Conservation (phyloP, 164 flowering plant species). For the Stephania japonica region DNA sequence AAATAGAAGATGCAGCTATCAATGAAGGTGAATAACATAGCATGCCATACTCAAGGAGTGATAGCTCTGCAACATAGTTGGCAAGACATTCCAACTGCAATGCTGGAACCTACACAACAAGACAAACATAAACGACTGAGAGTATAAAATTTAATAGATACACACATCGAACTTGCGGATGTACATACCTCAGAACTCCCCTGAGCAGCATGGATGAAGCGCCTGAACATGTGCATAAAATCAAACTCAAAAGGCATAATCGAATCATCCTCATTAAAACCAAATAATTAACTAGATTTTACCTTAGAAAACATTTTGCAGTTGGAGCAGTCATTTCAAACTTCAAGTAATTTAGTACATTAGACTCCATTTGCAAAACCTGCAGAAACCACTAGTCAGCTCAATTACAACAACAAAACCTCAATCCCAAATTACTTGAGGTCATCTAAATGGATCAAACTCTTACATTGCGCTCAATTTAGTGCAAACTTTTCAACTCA, state of each 20-base stretch:
- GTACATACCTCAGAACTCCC: conserved; percentile 52
- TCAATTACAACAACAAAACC: too few species aligned
- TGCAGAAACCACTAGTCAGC: conserved; percentile 17
- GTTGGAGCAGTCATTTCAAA: conserved; percentile 97
- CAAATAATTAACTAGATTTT: background rate
- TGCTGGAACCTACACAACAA: conserved; percentile 39
- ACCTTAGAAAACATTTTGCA: conserved; percentile 85
- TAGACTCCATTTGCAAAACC: conserved; percentile 92
- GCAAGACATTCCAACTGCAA: conserved; percentile 80
- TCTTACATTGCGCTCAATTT: too few species aligned
- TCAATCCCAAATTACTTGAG: too few species aligned
- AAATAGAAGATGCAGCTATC: conserved; percentile 79
- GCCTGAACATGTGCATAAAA: conserved; percentile 32
- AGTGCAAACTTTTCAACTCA: too few species aligned
- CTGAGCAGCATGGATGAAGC: conserved; percentile 88
- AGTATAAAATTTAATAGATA: background rate
- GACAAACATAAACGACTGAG: background rate
- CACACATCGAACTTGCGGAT: background rate
- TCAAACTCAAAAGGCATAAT: background rate
- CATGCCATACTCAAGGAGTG: conserved; percentile 82
- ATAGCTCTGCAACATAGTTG: conserved; percentile 81
- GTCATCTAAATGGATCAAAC: too few species aligned
- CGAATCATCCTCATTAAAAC: background rate
- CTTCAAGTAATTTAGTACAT: conserved; percentile 78
- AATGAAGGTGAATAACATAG: conserved; percentile 76